Evolutionary conservation across 768 basidiomycete genomes (phyloP).

Genomic region (Russula brevipes): DNA sequence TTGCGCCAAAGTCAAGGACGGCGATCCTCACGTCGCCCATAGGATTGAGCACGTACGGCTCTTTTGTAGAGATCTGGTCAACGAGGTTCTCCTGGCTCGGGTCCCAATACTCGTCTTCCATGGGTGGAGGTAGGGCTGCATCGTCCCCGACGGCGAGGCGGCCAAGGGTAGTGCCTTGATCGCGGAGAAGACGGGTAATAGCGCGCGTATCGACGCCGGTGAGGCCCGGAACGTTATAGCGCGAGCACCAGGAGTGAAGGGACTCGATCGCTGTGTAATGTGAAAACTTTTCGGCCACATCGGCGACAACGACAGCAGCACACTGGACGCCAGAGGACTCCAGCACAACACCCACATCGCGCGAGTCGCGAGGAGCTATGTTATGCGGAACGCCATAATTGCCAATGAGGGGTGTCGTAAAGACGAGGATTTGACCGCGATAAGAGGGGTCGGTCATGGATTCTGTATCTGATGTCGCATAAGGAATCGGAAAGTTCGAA

Average conservation of each 20-base stretch:
- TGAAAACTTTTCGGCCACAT: constrained; percentile 91
- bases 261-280: constrained; percentile 94
- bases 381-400: constrained; percentile 96
- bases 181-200: constrained; percentile 86
- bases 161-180: constrained; percentile 95
- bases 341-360: constrained; percentile 81
- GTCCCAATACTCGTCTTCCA: constrained; percentile 80
- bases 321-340: constrained; percentile 91
- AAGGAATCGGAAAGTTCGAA: constrained; percentile 12
- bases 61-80: constrained; percentile 83
- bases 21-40: constrained; percentile 86
- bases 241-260: constrained; percentile 87
- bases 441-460: constrained; percentile 99
- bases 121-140: constrained; percentile 53
- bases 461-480: constrained; percentile 73
- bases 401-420: constrained; percentile 96
- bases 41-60: constrained; percentile 81
- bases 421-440: constrained; percentile 95
- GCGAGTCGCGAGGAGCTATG: constrained; percentile 59
- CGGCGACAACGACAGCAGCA: constrained; percentile 86
- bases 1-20: constrained; percentile 94
- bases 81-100: constrained; percentile 90
- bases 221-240: constrained; percentile 85
- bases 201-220: constrained; percentile 98
- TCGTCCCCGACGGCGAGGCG: constrained; percentile 81